These are phyloP conservation scores for Phialophora verrucosa DNA, from an alignment of 2,329 filamentous ascomycete genomes.

Conservation along the genomic window DNA sequence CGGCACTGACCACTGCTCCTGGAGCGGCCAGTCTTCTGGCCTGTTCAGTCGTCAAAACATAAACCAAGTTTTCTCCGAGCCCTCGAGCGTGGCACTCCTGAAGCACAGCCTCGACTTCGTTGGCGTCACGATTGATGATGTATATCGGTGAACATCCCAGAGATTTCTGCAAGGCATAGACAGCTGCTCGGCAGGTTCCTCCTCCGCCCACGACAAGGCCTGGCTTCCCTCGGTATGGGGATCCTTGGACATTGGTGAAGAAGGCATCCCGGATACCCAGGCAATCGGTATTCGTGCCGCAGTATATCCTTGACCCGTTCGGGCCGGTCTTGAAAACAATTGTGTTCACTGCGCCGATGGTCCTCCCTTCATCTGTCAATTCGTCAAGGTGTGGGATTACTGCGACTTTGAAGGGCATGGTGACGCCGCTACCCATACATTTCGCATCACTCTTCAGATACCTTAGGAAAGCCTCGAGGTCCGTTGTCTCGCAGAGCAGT, in stretches of 20 bases:
- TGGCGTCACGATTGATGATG: constrained; percentile 73
- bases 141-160: constrained; percentile 73
- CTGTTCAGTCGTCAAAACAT: constrained; percentile 67
- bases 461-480: constrained; percentile 44
- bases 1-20: constrained; percentile 72
- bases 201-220: constrained; percentile 78
- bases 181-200: constrained; percentile 76
- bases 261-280: constrained; percentile 78
- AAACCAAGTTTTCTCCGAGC: constrained; percentile 65
- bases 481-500: constrained; percentile 42
- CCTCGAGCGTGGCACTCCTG: constrained; percentile 65
- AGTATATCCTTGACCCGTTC: constrained; percentile 58
- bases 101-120: constrained; percentile 71
- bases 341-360: constrained; percentile 80
- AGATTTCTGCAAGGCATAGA: constrained; percentile 75
- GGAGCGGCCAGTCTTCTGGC: constrained; percentile 64
- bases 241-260: constrained; percentile 57
- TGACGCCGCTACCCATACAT: constrained; percentile 70
- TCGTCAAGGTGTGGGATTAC: constrained; percentile 76
- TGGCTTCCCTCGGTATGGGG: constrained; percentile 60
- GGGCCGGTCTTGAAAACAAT: constrained; percentile 64
- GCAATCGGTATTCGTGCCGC: constrained; percentile 82
- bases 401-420: constrained; percentile 80
- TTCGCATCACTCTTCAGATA: constrained; percentile 47
- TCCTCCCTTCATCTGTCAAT: constrained; percentile 72